Base-by-base conservation (phyloP, 139 green algal genomes). In the Tetradesmus lagerheimii region DNA sequence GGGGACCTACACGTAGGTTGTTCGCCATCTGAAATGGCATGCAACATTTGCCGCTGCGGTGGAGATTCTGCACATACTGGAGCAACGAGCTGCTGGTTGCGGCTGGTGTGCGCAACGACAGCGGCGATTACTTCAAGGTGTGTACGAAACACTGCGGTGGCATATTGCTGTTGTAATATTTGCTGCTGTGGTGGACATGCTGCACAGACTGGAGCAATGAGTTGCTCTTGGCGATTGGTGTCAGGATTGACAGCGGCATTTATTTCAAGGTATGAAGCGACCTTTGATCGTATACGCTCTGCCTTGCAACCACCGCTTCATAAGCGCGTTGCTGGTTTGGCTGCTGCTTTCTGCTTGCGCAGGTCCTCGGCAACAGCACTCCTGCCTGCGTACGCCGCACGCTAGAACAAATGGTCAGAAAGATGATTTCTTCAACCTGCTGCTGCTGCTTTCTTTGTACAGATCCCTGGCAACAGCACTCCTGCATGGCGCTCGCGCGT, bases 241-340 rank as follows among this genome's bases (percentile, higher is more conserved):
- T 94, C 16, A 79, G 87, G 29, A 92, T 93, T n/a, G 88, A 93
- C 75, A n/a, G 37, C 0, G 87, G 84, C 6, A 92, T 94, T 80
- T 94, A 93, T 87, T 95, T 89, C 92, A 94, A 94, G 91, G 81
- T 94, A n/a, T n/a, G n/a, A n/a, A n/a, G n/a, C n/a, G n/a, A n/a
- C n/a, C n/a, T n/a, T n/a, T n/a, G n/a, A n/a, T n/a, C n/a, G n/a
- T n/a, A n/a, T n/a, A n/a, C n/a, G n/a, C n/a, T n/a, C n/a, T n/a
- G n/a, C n/a, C n/a, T n/a, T n/a, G n/a, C n/a, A n/a, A n/a, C n/a
- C n/a, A n/a, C n/a, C n/a, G n/a, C n/a, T n/a, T n/a, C n/a, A n/a
- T n/a, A n/a, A n/a, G n/a, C n/a, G n/a, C n/a, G n/a, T n/a, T n/a
- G 83, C 34, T 31, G 66, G 9, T 75, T 6, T 75, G 8, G 62